Percentiles rank a stretch among this genome's conserved stretches.
These are phyloP conservation scores for Fusarium marasasianum DNA, from an alignment of 2,329 filamentous ascomycete species.

Conservation along the genomic window DNA sequence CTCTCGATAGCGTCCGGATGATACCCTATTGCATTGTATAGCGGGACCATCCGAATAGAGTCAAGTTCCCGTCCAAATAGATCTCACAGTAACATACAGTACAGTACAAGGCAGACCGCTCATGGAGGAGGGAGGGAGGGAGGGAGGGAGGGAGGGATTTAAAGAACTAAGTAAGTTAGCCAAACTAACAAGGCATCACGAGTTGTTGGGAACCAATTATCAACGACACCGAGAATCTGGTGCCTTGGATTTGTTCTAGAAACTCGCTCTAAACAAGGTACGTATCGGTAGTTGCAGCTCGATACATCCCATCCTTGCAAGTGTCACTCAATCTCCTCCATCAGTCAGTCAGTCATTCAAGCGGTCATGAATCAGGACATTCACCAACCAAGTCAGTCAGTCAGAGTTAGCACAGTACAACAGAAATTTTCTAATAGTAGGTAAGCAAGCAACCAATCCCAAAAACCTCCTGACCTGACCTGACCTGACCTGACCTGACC, in stretches of 20 bases:
- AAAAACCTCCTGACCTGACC: neutral
- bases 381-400: neutral
- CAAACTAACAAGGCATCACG: constrained; percentile 8
- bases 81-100: constrained; percentile 20
- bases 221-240: constrained; percentile 7
- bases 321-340: neutral
- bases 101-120: constrained; percentile 21
- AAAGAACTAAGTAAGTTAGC: neutral
- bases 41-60: constrained; percentile 23
- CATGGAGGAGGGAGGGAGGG: neutral
- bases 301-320: constrained; percentile 9
- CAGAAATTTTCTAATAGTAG: constrained; percentile 9
- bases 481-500: neutral
- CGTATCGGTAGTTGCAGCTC: constrained; percentile 22
- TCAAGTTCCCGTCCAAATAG: neutral
- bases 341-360: constrained; percentile 21
- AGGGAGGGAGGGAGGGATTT: neutral
- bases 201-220: constrained; percentile 24
- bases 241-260: constrained; percentile 23
- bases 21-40: constrained; percentile 22
- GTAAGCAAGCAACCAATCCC: neutral
- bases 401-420: constrained; percentile 2
- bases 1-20: constrained; percentile 8
- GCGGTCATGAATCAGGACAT: constrained; percentile 32
- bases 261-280: constrained; percentile 12